Conservation (phyloP, 345 rosid genomes). For the Salix arbutifolia region DNA sequence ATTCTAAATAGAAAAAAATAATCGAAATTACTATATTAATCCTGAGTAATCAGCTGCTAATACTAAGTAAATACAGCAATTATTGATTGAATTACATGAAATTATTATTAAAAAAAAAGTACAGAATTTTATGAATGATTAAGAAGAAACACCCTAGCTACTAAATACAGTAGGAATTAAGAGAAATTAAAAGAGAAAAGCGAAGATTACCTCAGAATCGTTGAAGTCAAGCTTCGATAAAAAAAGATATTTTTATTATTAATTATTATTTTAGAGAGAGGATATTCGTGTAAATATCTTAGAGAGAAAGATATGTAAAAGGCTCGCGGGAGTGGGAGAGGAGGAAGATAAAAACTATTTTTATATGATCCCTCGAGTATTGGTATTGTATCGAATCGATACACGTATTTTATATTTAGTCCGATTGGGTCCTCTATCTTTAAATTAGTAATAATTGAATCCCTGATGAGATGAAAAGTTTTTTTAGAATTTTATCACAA, state of each 20-base stretch:
- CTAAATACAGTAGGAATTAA: slow-evolving; percentile 8
- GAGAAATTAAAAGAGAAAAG: slow-evolving; percentile 2
- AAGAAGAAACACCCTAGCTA: neutral
- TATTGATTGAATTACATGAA: neutral
- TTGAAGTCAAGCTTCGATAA: slow-evolving; percentile 26
- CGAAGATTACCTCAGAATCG: slow-evolving; percentile 26
- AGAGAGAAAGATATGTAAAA: neutral
- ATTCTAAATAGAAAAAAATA: neutral
- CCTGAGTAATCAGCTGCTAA: neutral
- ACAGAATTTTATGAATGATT: neutral
- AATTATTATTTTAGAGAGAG: neutral
- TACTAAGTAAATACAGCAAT: neutral
- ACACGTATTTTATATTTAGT: too few species aligned
- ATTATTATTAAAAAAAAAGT: neutral
- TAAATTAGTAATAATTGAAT: too few species aligned
- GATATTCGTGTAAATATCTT: neutral
- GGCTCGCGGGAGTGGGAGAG: too few species aligned
- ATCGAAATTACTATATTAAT: neutral
- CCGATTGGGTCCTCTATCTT: too few species aligned
- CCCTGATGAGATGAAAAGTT: too few species aligned
- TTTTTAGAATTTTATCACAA: too few species aligned
- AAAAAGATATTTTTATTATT: neutral
- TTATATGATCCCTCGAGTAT: too few species aligned
- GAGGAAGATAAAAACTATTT: too few species aligned
- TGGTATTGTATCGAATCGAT: too few species aligned